phyloP scores from a whole-genome alignment of 2,329 filamentous ascomycete genomes.

The Epichloe hybrida region DNA sequence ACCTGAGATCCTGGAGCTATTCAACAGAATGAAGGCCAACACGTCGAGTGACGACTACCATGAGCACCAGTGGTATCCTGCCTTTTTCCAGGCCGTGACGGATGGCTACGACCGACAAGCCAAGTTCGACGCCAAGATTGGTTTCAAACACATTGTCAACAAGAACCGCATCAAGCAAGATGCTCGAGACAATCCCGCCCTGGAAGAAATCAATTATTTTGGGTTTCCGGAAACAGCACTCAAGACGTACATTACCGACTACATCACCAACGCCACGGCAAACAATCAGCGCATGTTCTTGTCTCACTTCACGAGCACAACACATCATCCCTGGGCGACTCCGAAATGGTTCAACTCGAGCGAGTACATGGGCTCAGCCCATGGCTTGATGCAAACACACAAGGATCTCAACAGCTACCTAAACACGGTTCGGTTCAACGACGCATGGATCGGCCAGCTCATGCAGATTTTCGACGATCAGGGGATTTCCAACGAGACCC shows the following conservation, averaged over 20 bases:
- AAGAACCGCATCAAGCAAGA: constrained; percentile 8
- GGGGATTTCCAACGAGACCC: constrained; percentile 19
- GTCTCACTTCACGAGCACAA: constrained; percentile 20
- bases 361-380: constrained; percentile 12
- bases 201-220: constrained; percentile 19
- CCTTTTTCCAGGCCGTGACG: constrained; percentile 18
- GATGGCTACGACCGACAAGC: constrained; percentile 19
- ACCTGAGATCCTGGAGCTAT: constrained; percentile 20
- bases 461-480: constrained; percentile 18
- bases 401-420: constrained; percentile 17
- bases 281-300: constrained; percentile 19
- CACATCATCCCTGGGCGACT: constrained; percentile 18
- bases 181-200: not conserved
- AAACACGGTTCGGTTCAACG: constrained; percentile 19
- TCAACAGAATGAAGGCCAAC: constrained; percentile 14
- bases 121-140: constrained; percentile 8
- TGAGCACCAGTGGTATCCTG: constrained; percentile 17
- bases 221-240: constrained; percentile 17
- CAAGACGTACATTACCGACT: constrained; percentile 17
- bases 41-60: constrained; percentile 9
- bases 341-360: constrained; percentile 12
- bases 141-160: constrained; percentile 11
- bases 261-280: constrained; percentile 14
- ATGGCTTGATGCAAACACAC: constrained; percentile 6
- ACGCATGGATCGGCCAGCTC: constrained; percentile 18